Percentiles rank a stretch among this genome's conserved stretches.
phyloP scores from a whole-genome alignment of 108 stramenopile genomes.

The Parietichytrium sp. region DNA sequence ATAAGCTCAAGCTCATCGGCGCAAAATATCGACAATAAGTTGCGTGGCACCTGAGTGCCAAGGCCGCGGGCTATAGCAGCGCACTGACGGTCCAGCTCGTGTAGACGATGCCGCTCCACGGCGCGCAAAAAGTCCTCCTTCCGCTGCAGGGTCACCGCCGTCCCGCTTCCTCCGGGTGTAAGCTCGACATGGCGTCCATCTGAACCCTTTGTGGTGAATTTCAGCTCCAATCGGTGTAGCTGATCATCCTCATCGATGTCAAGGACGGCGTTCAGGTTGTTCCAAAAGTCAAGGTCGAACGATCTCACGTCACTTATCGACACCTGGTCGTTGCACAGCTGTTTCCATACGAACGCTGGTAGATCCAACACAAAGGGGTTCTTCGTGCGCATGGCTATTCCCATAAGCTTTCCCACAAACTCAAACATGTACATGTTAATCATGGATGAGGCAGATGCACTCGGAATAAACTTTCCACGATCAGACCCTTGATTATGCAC shows the following conservation, averaged over 20 bases:
- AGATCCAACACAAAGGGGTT: constrained; percentile 14
- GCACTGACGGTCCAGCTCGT: constrained; percentile 42
- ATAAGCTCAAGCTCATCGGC: background rate
- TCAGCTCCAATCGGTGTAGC: background rate
- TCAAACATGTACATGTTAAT: constrained; percentile 4
- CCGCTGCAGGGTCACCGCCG: background rate
- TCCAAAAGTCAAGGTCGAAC: background rate
- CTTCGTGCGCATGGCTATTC: constrained; percentile 27
- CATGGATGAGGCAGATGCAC: background rate
- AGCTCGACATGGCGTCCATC: constrained; percentile 11
- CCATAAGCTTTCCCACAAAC: constrained; percentile 42
- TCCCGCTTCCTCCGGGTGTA: background rate
- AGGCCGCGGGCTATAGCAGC: background rate
- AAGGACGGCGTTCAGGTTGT: background rate
- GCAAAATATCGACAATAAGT: constrained; percentile 46
- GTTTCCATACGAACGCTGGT: constrained; percentile 41
- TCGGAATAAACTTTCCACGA: constrained; percentile 35
- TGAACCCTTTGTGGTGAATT: background rate
- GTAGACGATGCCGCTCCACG: background rate
- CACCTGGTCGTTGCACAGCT: constrained; percentile 4
- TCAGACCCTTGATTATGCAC: background rate
- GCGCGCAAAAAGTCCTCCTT: background rate
- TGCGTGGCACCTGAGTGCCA: constrained; percentile 12
- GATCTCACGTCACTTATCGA: background rate
- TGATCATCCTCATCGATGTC: background rate